Base-by-base conservation (phyloP, 2,329 filamentous ascomycete genomes). In the Phoma sp. region DNA sequence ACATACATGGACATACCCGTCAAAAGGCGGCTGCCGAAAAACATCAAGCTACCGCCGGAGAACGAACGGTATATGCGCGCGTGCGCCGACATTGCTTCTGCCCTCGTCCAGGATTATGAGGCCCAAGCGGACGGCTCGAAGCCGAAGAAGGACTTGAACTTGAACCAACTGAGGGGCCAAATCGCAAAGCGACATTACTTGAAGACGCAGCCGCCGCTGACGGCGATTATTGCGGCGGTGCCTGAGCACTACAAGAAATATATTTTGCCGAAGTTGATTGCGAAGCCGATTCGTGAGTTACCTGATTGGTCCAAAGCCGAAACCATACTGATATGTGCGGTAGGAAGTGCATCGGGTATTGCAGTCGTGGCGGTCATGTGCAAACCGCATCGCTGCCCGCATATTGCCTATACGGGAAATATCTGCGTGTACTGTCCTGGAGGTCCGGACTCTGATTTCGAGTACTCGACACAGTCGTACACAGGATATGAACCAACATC, bases 161-260 rank as follows among this genome's bases (percentile, higher is more conserved):
- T 99, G 66, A 99, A 99, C 77, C 83, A 87, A 53, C 77, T 99
- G 62, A 88, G 95, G 38, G 87, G 91, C 48, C 93, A 93, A 72
- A 86, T 96, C 58, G 86, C 95, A 38, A 96, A 95, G 79, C 98
- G 97, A 79, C 92, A 98, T 79, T 90, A 87, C 73, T 81, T 99
- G 57, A 89, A 87, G 74, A 92, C 87, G 57, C 91, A 96, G 65
- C 95, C 95, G 26, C 92, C 96, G 21, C 80, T 99, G 61, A 98
- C 93, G 7, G 93, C 95, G 56, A 99, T 99, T 71, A 98, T 99
- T 71, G 92, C 95, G 48, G 95, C 95, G 9, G 93, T 99, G 29
- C 96, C 96, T n/a, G 95, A 99, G 74, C 93, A 98, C 75, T 97
- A 98, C 80, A 99, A 98, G 82, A 99, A 98, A 80, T 98, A 98